These are phyloP conservation scores for Rhizophagus clarus DNA, from an alignment of 192 early-diverging fungal genomes.

Conservation along the genomic window DNA sequence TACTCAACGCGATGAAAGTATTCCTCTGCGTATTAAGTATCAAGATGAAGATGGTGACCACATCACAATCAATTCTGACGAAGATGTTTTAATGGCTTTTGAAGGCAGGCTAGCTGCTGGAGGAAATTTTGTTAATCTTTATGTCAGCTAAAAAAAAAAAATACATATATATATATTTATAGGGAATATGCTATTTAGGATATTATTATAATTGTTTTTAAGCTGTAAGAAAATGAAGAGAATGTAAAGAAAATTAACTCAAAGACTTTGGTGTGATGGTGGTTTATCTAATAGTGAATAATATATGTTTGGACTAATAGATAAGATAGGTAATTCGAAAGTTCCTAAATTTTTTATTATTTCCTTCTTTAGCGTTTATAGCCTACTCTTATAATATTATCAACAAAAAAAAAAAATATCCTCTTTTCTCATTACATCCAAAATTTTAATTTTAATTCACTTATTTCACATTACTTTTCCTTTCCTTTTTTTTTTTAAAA, in stretches of 20 bases:
- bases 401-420: neutral
- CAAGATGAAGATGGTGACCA: conserved; percentile 94
- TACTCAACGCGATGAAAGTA: conserved; percentile 55
- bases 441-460: neutral
- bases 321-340: too few species aligned
- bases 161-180: too few species aligned
- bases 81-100: conserved; percentile 93
- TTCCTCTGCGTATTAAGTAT: conserved; percentile 77
- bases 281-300: too few species aligned
- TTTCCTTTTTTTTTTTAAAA: neutral
- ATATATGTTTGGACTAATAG: too few species aligned
- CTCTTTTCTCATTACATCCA: neutral
- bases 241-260: too few species aligned
- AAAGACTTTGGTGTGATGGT: too few species aligned
- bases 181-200: too few species aligned
- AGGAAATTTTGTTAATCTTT: conserved; percentile 54
- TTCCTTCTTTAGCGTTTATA: too few species aligned
- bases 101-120: conserved; percentile 58
- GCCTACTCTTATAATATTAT: too few species aligned
- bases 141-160: conserved; percentile 44
- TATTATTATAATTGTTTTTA: too few species aligned
- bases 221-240: too few species aligned
- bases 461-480: neutral
- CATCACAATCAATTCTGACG: conserved; percentile 83
- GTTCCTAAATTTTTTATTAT: too few species aligned